Base-by-base conservation (phyloP, 495 filamentous ascomycete species). In the Podospora sp. region DNA sequence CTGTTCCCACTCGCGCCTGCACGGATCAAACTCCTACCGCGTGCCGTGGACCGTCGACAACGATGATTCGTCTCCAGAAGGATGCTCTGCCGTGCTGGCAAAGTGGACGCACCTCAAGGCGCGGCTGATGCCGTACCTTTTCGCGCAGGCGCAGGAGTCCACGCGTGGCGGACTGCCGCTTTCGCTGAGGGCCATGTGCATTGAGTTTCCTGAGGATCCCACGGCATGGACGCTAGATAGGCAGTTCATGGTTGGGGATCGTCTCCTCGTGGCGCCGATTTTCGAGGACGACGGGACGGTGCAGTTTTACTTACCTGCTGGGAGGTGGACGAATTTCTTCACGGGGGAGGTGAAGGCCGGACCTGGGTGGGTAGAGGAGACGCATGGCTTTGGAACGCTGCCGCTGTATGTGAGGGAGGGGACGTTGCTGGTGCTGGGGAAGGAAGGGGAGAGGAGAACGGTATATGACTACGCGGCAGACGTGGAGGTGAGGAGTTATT, bases 1-100 rank as follows among this genome's bases (percentile, higher is more conserved):
- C 16, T 90, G 87, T 69, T 86, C 85, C 0, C 89, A 91, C 73
- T 88, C 85, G 40, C 85, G 89, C 3, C 80, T 92, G 4, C 89
- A 91, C 74, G 89, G 89, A 0, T 84, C 81, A 22, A 85, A 82
- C 26, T 87, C 85, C 14, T 91, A 90, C 78, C 87, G 88, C 26
- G 89, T 91, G 11, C 89, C 89, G 25, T 91, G 89, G 89, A 84
- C 86, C 21, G 87, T 91, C 68, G 89, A 89, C 63, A 76, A 87
- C 65, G 85, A 89, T 65, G 78, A 81, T 58, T 63, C 69, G 16
- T 68, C 62, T n/a, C 79, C 79, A 1, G 73, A 81, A 52, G 78
- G 81, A 1, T 88, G 86, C 69, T 83, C 83, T 9, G 80, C 78
- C 49, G 85, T 86, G 0, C 76, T 90, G 8, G 75, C 84, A 0